Conservation (phyloP, 2,329 filamentous ascomycete genomes). For the Nothopassalora personata region DNA sequence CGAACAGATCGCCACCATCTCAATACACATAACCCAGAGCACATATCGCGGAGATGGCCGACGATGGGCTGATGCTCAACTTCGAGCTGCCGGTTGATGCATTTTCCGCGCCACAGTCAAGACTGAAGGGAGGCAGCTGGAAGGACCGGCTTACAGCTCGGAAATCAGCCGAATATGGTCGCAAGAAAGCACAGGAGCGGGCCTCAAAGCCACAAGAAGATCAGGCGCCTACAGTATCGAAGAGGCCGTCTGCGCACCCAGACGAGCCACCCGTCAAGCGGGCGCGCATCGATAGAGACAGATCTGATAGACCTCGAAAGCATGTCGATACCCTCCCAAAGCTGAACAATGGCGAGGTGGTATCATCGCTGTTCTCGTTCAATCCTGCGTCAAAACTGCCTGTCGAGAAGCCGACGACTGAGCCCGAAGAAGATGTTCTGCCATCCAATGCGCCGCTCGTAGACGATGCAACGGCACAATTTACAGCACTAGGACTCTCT, state of each 20-base stretch:
- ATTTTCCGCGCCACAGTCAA: slow-evolving; percentile 56
- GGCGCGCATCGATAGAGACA: not conserved
- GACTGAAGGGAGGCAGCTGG: slow-evolving; percentile 87
- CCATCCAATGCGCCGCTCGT: slow-evolving; percentile 83
- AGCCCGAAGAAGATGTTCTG: slow-evolving; percentile 51
- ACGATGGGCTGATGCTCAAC: slow-evolving; percentile 92
- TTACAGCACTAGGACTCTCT: slow-evolving; percentile 79
- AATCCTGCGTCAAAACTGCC: slow-evolving; percentile 68
- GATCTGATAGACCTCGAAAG: slow-evolving; percentile 12
- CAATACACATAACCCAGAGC: not conserved
- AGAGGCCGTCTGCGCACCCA: not conserved
- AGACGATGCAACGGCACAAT: slow-evolving; percentile 75
- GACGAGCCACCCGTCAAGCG: slow-evolving; percentile 14
- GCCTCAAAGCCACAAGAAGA: slow-evolving; percentile 2
- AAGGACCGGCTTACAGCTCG: slow-evolving; percentile 79
- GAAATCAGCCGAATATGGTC: slow-evolving; percentile 55
- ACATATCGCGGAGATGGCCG: slow-evolving; percentile 60
- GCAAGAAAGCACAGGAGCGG: slow-evolving; percentile 37
- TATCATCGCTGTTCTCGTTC: slow-evolving; percentile 87
- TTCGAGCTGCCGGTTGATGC: slow-evolving; percentile 68
- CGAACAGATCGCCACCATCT: not conserved
- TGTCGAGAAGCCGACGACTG: slow-evolving; percentile 29
- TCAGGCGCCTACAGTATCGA: not conserved
- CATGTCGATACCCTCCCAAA: slow-evolving; percentile 13
- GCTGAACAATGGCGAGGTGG: slow-evolving; percentile 45